Base-by-base conservation (phyloP, 2,329 filamentous ascomycete genomes). In the Nigrograna mackinnonii region DNA sequence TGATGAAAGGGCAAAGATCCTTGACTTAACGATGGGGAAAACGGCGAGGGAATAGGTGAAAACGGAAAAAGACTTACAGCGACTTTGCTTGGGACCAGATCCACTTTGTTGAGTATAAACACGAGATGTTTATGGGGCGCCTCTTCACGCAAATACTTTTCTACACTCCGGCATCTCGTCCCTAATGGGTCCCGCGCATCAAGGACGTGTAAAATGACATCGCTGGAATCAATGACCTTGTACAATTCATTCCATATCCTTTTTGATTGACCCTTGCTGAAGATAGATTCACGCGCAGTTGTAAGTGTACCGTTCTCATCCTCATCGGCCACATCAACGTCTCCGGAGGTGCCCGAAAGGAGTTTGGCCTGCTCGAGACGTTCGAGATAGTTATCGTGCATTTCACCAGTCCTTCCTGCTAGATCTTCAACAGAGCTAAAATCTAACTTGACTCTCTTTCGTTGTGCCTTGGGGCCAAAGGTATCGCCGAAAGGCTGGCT, bases 71-170 rank as follows among this genome's bases (percentile, higher is more conserved):
- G 43, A 91, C 94, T 89, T 91, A 99, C 94, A 69, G 91, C 91
- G 73, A 96, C 89, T 51, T 83, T 86, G 3, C 91, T 95, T 1
- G 94, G 94, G 17, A 99, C 88, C 57, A 99, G 74, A 69, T 99
- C 94, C 60, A 87, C 89, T 76, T 95, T 95, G 73, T 95, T 95
- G 38, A 95, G 67, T 1, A 95, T 82, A 58, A 95, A 95, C 18
- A 95, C 83, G 43, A 99, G 76, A 68, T 97, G 92, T 75, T 99
- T 99, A 71, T 99, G 94, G 6, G 91, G 90, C 13, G 91, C 92
- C 64, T 99, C 94, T 52, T 94, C 88, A 48, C 82, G 84, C 36
- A 99, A 85, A 65, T 96, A 97, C 65, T 96, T 96, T 67, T 99
- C 89, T 18, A 95, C 85, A 57, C 88, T 89, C 21, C 85, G 81